phyloP scores from a whole-genome alignment of 805 yeast species.

The Priceomyces carsonii region DNA sequence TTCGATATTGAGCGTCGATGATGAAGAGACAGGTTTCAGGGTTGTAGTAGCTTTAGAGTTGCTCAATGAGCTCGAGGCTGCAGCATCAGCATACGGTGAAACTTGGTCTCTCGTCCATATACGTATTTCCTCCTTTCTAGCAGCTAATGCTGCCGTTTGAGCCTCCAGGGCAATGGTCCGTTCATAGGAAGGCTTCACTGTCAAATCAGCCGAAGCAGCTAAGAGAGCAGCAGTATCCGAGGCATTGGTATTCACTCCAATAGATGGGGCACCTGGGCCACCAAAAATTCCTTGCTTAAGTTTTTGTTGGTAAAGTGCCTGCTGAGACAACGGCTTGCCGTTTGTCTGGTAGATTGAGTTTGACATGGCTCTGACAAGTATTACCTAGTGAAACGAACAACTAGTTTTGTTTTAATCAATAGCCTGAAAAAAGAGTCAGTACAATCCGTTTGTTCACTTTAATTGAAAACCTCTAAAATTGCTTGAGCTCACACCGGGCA shows the following conservation, averaged over 20 bases:
- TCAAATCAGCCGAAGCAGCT: conserved; percentile 66
- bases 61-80: conserved; percentile 38
- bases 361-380: no score
- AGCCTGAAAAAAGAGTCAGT: no score
- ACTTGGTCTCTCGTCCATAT: conserved; percentile 49
- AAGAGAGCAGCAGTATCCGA: conserved; percentile 76
- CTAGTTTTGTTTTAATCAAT: no score
- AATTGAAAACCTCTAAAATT: conserved; percentile 1
- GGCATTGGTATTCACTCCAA: conserved; percentile 70
- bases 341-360: conserved; percentile 60
- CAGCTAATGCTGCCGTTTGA: conserved; percentile 61
- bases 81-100: conserved; percentile 51
- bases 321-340: conserved; percentile 71
- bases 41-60: conserved; percentile 13
- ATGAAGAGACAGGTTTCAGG: conserved; percentile 39
- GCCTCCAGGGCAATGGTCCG: conserved; percentile 61
- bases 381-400: no score
- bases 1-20: conserved; percentile 43
- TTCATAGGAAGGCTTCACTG: conserved; percentile 62
- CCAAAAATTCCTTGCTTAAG: conserved; percentile 67
- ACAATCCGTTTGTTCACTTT: no score
- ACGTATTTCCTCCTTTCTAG: conserved; percentile 41
- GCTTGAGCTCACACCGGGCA: neutral
- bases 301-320: conserved; percentile 74
- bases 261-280: conserved; percentile 44